Evolutionary conservation across 768 basidiomycete species (phyloP), one percentile per base, ranked within the genome.

Genomic region (Infundibulicybe gibba): DNA sequence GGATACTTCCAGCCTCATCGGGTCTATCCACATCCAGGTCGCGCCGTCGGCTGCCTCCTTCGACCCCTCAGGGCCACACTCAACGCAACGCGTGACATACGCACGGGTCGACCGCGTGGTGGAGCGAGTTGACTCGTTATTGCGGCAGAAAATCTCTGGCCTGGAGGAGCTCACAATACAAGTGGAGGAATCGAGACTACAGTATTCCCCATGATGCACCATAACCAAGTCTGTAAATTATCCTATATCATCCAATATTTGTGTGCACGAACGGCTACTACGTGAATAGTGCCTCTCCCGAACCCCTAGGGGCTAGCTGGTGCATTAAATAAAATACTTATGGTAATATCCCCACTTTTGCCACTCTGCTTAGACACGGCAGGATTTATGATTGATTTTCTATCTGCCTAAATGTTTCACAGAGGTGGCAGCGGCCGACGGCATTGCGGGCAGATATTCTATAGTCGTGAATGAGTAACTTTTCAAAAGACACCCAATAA

Each of bases 381-480:
- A n/a, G n/a, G n/a, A n/a, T n/a, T n/a, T n/a, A n/a, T n/a, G n/a
- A n/a, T n/a, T n/a, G n/a, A n/a, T n/a, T n/a, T n/a, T n/a, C n/a
- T 25, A 25, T 25, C 8, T 25, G 25, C 8, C 25, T 8, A 25
- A 25, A 25, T 25, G 8, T 4, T 25, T 71, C 68, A 94, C 37
- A 94, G 68, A 1, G 90, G 89, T 9, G 92, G 91, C 40, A 94
- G 62, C 14, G 86, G 84, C 49, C 91, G 71, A 50, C 91, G 85
- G 65, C 92, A 93, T 50, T 92, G 83, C n/a, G 92, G 91, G 59
- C 92, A 94, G 34, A 94, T 92, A 52, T 90, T 93, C 87, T 91
- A 49, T 2, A 49, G 19, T 43, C 45, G 12, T 32, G 16, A 45
- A 35, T 58, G 21, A 54, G 31, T 31, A 19, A 30, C 16, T 40